A percentile compares a stretch with the other conserved stretches of the same genome.
Conservation (phyloP, 768 basidiomycete genomes). For the Mycena filopes region DNA sequence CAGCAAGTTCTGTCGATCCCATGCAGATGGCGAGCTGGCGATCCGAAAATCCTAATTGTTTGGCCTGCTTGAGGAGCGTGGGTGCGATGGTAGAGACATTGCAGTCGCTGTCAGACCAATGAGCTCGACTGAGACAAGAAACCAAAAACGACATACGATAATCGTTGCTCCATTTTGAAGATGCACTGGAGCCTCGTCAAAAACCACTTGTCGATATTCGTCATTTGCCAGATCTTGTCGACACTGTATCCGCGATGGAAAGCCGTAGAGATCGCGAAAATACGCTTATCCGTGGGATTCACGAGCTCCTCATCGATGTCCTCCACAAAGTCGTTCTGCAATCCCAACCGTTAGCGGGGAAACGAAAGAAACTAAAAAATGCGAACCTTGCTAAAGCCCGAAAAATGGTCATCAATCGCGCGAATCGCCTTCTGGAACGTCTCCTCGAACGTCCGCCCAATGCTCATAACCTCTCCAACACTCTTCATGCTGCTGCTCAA, state of each 20-base stretch:
- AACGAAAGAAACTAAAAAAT: neutral
- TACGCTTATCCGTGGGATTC: constrained; percentile 96
- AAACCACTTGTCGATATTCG: constrained; percentile 99
- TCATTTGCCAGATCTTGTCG: constrained; percentile 97
- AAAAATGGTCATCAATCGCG: constrained; percentile 94
- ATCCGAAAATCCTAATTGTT: constrained; percentile 97
- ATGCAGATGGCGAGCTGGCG: constrained; percentile 86
- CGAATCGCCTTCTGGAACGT: constrained; percentile 98
- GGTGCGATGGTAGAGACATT: constrained; percentile 72
- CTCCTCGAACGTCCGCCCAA: constrained; percentile 98
- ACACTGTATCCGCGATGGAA: constrained; percentile 94
- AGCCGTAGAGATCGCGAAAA: constrained; percentile 95
- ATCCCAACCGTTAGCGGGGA: neutral
- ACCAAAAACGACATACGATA: constrained; percentile 67
- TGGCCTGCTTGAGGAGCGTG: constrained; percentile 79
- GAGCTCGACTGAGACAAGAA: constrained; percentile 9
- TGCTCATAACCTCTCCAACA: constrained; percentile 99
- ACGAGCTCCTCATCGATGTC: constrained; percentile 92
- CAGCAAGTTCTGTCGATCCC: constrained; percentile 91
- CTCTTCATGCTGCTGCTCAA: constrained; percentile 98
- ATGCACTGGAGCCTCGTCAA: constrained; percentile 88
- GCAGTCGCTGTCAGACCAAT: constrained; percentile 56
- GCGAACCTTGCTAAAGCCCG: constrained; percentile 86
- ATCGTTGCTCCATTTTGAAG: constrained; percentile 78
- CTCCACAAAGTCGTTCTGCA: constrained; percentile 86